Evolutionary conservation across 1,284 basidiomycete species (phyloP).

Genomic region (Meira miltonrushii): DNA sequence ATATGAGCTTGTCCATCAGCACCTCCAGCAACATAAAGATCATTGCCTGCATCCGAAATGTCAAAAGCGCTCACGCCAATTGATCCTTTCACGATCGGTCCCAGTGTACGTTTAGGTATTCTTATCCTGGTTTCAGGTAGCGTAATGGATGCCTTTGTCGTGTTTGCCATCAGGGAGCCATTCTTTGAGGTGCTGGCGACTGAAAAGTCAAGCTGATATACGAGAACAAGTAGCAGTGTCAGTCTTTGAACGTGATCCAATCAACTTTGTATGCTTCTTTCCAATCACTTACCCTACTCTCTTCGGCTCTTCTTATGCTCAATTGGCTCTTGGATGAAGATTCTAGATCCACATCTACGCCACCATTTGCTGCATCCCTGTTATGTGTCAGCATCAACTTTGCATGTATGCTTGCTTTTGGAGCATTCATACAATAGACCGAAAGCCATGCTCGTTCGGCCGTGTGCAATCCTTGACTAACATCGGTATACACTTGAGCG

Average conservation of each 20-base stretch:
- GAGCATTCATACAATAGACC: constrained; percentile 57
- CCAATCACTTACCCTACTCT: background rate
- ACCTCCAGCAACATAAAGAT: constrained; percentile 9
- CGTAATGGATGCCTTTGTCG: background rate
- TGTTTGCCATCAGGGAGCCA: background rate
- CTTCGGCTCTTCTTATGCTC: constrained; percentile 18
- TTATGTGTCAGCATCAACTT: constrained; percentile 21
- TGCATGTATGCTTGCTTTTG: constrained; percentile 28
- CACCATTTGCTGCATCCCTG: constrained; percentile 13
- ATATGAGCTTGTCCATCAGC: constrained; percentile 13
- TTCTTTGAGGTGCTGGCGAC: constrained; percentile 4
- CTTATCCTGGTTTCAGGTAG: background rate
- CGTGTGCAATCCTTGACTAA: constrained; percentile 60
- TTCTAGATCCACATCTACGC: constrained; percentile 25
- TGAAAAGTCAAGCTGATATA: constrained; percentile 20
- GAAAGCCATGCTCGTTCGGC: constrained; percentile 68
- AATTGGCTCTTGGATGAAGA: constrained; percentile 34
- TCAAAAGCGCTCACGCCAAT: constrained; percentile 17
- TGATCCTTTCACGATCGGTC: constrained; percentile 20
- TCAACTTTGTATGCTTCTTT: constrained; percentile 14
- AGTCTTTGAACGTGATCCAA: constrained; percentile 11
- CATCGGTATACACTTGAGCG: constrained; percentile 61
- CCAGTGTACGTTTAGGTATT: background rate
- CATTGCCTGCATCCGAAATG: background rate
- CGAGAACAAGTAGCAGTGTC: background rate